phyloP scores from a whole-genome alignment of 768 basidiomycete genomes.

The Macrocybe gigantea region DNA sequence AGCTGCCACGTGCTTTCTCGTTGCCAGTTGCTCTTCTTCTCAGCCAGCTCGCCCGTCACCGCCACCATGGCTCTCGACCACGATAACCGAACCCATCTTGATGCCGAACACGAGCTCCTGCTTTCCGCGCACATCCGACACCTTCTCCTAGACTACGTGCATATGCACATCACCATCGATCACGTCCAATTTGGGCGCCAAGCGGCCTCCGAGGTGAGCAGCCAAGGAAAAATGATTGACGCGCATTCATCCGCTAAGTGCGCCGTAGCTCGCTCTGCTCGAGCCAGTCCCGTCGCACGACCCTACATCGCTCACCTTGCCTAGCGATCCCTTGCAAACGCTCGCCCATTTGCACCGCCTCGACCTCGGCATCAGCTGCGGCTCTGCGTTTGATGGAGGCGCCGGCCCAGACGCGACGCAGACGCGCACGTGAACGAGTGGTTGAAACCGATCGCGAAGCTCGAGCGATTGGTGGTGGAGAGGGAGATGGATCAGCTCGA shows the following conservation, averaged over 20 bases:
- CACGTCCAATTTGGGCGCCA: conserved; percentile 49
- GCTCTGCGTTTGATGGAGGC: too few relatives aligned
- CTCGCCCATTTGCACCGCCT: conserved; percentile 17
- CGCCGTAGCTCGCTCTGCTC: conserved; percentile 12
- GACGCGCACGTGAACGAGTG: conserved; percentile 14
- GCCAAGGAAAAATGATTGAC: background rate
- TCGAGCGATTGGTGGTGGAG: conserved; percentile 31
- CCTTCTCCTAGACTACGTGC: conserved; percentile 49
- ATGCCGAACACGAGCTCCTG: too few relatives aligned
- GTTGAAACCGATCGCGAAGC: conserved; percentile 20
- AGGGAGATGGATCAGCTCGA: conserved; percentile 21
- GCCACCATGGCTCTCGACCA: too few relatives aligned
- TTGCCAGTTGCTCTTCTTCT: too few relatives aligned
- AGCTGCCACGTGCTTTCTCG: too few relatives aligned
- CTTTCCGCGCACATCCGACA: conserved; percentile 44
- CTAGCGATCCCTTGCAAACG: conserved; percentile 48
- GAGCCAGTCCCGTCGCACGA: conserved; percentile 41
- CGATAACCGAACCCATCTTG: too few relatives aligned
- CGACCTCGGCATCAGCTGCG: too few relatives aligned
- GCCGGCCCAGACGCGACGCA: conserved; percentile 27
- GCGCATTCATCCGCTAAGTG: background rate
- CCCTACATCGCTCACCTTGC: conserved; percentile 42
- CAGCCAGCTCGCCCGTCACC: too few relatives aligned
- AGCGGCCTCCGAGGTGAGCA: conserved; percentile 32
- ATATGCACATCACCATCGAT: conserved; percentile 47